These are phyloP conservation scores for Talaromyces marneffei DNA, from an alignment of 2,329 filamentous ascomycete species.

Conservation along the genomic window DNA sequence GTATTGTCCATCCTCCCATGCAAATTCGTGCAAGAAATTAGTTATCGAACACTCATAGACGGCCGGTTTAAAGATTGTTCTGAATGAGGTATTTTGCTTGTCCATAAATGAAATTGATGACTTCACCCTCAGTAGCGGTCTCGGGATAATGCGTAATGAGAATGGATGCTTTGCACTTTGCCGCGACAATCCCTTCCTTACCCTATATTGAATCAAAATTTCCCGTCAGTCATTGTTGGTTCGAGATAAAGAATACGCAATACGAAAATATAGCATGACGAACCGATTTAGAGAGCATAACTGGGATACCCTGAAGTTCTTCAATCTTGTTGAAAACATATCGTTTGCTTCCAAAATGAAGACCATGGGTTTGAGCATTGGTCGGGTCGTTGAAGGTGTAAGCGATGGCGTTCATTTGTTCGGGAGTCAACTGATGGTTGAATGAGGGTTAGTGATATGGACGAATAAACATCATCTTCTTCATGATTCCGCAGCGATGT, in stretches of 20 bases:
- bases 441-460: not conserved
- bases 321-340: conserved; percentile 50
- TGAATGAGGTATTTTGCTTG: conserved; percentile 82
- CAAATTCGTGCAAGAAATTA: not conserved
- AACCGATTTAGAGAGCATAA: conserved; percentile 11
- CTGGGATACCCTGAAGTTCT: conserved; percentile 10
- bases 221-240: conserved; percentile 2
- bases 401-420: conserved; percentile 53
- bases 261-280: not conserved
- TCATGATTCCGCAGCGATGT: conserved; percentile 26
- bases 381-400: conserved; percentile 45
- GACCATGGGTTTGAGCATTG: not conserved
- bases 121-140: conserved; percentile 64
- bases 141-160: conserved; percentile 84
- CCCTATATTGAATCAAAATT: conserved; percentile 47
- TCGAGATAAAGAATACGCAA: not conserved
- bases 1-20: not conserved
- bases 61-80: conserved; percentile 27
- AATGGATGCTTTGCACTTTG: conserved; percentile 83
- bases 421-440: conserved; percentile 39
- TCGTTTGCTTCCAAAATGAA: conserved; percentile 38
- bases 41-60: not conserved
- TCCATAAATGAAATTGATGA: conserved; percentile 71
- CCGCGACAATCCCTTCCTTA: conserved; percentile 71
- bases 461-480: not conserved